A percentile compares a stretch with the other conserved stretches of the same genome.
These are phyloP conservation scores for Geranium rotundifolium DNA, from an alignment of 345 rosid genomes.

Conservation along the genomic window DNA sequence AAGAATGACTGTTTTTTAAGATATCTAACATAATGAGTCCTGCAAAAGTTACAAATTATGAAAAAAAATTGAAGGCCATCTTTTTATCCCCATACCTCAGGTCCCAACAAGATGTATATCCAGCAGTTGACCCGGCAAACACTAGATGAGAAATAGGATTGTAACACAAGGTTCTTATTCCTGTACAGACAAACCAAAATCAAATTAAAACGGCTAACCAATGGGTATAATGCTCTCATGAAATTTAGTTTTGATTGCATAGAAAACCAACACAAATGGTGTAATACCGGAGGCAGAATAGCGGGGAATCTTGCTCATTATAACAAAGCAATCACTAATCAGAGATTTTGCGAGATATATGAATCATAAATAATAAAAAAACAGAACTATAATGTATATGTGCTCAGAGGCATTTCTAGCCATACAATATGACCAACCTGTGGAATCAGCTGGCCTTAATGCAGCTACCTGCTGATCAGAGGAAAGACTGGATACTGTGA, in stretches of 20 bases:
- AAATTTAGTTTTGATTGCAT: not conserved
- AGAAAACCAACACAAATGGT: not conserved
- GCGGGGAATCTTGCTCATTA: not conserved
- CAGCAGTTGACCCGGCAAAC: constrained; percentile 68
- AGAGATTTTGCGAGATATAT: not conserved
- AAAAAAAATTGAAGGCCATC: not conserved
- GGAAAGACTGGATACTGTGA: constrained; percentile 50
- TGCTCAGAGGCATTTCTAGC: constrained; percentile 1
- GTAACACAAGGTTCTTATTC: constrained; percentile 56
- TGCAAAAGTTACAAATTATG: not conserved
- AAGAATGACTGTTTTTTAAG: not conserved
- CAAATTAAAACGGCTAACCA: constrained; percentile 2
- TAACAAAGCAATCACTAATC: not conserved
- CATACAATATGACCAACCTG: constrained; percentile 41
- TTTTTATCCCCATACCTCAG: constrained; percentile 41
- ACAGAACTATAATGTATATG: not conserved
- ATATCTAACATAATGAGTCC: not conserved
- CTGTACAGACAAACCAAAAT: constrained; percentile 27
- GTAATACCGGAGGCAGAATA: too few species aligned
- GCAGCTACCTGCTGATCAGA: constrained; percentile 52
- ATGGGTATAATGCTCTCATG: not conserved
- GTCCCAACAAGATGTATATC: constrained; percentile 77
- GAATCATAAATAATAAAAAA: not conserved
- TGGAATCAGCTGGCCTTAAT: constrained; percentile 43
- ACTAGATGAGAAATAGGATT: constrained; percentile 48